Base-by-base conservation (phyloP, 2,329 filamentous ascomycete species). In the Colletotrichum horii region DNA sequence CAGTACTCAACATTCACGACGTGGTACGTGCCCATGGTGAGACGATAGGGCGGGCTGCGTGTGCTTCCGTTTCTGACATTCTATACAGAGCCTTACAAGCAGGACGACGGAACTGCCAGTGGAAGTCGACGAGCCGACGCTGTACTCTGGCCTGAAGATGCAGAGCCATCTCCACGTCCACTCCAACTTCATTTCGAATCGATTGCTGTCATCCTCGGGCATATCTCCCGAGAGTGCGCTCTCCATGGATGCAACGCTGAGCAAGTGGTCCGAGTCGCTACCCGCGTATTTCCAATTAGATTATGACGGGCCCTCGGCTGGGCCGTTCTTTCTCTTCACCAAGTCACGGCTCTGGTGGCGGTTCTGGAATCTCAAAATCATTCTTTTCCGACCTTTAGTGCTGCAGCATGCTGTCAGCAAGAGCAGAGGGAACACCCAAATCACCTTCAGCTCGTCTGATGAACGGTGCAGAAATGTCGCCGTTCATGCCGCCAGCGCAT, bases 301-400 rank as follows among this genome's bases (percentile, higher is more conserved):
- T 16, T 52, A 78, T 11, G 75, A 78, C 14, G 43, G 66, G 9
- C 69, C 71, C 9, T 72, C 48, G 6, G n/a, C 43, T 8, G 81
- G 82, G 7, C 70, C 76, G 4, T 77, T 77, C 34, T 80, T 81
- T 61, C 43, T 78, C 1, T 83, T 83, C 58, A 79, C 80, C 15
- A 78, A 76, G 22, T 79, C 75, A 19, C 79, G 80, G 26, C 76
- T 83, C 3, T 82, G 80, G 81, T 83, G 82, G 82, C 80, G 82
- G 6, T 79, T 81, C 52, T 82, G 82, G 80, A 83, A 83, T 61
- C 55, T 83, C 14, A 81, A 80, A 65, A 82, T 82, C 48, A 81
- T 82, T 36, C 68, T 82, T 4, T 82, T 82, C 55, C 80, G 81
- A 19, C 80, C 81, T 36, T 70, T 82, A 19, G 70, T 83, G 14